These are phyloP conservation scores for Cryptosporidium tyzzeri DNA, from an alignment of 169 alveolate genomes.

Conservation along the genomic window DNA sequence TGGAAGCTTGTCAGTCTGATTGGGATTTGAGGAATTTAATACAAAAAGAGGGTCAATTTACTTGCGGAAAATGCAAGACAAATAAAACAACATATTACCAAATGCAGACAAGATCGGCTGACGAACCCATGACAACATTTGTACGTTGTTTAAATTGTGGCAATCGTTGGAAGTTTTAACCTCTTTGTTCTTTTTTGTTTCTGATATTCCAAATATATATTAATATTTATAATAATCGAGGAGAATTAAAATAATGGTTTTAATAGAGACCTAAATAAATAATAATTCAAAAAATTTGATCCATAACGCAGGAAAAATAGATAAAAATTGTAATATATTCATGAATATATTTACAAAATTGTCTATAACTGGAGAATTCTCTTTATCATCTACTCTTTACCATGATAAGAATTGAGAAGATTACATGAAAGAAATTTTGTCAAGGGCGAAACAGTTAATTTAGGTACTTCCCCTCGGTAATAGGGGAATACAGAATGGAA, in stretches of 20 bases:
- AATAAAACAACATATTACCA: constrained; percentile 92
- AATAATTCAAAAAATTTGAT: no score
- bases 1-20: constrained; percentile 93
- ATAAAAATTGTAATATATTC: background rate
- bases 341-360: background rate
- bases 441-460: constrained; percentile 57
- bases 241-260: no score
- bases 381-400: background rate
- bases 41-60: constrained; percentile 91
- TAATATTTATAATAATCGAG: background rate
- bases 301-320: background rate
- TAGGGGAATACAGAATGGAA: constrained; percentile 63
- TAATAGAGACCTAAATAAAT: no score
- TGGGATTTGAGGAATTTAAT: constrained; percentile 92
- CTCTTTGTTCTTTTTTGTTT: background rate
- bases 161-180: constrained; percentile 92
- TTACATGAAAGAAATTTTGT: constrained; percentile 61
- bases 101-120: constrained; percentile 97
- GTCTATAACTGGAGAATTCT: background rate
- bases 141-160: constrained; percentile 95
- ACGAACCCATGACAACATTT: constrained; percentile 99
- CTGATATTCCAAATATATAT: background rate
- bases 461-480: constrained; percentile 68
- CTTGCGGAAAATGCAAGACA: constrained; percentile 93
- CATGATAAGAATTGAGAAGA: constrained; percentile 67